phyloP scores from a whole-genome alignment of 306 rosid species.

The Myrica gale region DNA sequence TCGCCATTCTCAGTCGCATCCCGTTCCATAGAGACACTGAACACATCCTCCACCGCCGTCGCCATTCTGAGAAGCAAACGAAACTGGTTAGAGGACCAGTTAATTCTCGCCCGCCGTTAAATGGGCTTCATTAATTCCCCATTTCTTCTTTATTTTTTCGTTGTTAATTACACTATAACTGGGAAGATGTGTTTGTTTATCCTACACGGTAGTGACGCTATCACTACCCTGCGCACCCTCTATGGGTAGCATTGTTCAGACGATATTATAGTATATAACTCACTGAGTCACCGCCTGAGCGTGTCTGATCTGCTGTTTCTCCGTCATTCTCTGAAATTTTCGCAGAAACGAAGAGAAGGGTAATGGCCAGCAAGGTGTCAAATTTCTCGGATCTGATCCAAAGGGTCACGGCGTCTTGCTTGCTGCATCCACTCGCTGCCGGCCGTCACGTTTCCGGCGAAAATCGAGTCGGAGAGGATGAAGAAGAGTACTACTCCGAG shows the following conservation, averaged over 20 bases:
- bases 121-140: neutral
- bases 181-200: no score
- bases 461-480: slow-evolving; percentile 27
- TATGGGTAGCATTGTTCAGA: slow-evolving; percentile 10
- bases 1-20: slow-evolving; percentile 15
- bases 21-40: slow-evolving; percentile 13
- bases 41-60: no score
- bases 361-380: slow-evolving; percentile 76
- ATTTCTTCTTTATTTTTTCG: neutral
- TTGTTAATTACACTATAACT: no score
- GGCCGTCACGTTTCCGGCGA: slow-evolving; percentile 30
- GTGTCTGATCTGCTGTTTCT: slow-evolving; percentile 21
- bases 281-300: slow-evolving; percentile 30
- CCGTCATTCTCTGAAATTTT: neutral
- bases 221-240: slow-evolving; percentile 33
- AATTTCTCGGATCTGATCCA: slow-evolving; percentile 95
- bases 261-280: slow-evolving; percentile 14
- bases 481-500: slow-evolving; percentile 40
- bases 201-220: neutral
- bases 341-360: slow-evolving; percentile 26
- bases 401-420: slow-evolving; percentile 80
- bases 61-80: slow-evolving; percentile 4
- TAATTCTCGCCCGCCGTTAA: neutral
- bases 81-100: neutral
- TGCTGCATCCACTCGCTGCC: slow-evolving; percentile 80